A percentile compares a stretch with the other conserved stretches of the same genome.
Conservation (phyloP, 2,329 filamentous ascomycete species). For the Trichoderma sp. region DNA sequence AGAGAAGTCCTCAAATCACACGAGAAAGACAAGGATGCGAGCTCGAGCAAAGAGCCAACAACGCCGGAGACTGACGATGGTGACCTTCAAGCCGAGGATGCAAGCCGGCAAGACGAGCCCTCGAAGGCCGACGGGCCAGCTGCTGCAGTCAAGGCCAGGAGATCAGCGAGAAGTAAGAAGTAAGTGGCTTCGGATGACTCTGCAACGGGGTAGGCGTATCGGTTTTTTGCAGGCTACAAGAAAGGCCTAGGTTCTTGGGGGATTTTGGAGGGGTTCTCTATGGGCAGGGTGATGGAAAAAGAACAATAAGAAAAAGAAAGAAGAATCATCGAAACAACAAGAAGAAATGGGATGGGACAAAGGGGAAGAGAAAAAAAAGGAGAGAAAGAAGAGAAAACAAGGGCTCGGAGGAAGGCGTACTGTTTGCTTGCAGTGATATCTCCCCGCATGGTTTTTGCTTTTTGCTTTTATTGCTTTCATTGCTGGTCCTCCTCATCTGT, state of each 20-base stretch:
- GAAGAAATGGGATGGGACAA: background rate
- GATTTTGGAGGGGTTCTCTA: background rate
- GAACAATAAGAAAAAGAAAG: background rate
- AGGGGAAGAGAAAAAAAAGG: background rate
- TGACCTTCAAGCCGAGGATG: conserved; percentile 21
- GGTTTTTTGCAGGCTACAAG: background rate
- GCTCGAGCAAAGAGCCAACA: conserved; percentile 23
- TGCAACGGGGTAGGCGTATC: conserved; percentile 11
- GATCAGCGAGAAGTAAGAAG: conserved; percentile 12
- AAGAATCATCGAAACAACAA: background rate
- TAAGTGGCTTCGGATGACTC: conserved; percentile 5
- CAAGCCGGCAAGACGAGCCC: conserved; percentile 17
- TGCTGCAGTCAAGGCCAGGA: conserved; percentile 3
- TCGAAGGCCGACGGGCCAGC: conserved; percentile 3
- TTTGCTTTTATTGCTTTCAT: background rate
- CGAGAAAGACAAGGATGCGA: conserved; percentile 14
- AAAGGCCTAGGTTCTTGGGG: conserved; percentile 15
- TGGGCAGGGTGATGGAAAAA: background rate
- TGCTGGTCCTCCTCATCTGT: background rate
- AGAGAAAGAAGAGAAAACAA: background rate
- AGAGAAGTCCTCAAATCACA: conserved; percentile 53
- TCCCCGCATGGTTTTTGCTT: background rate
- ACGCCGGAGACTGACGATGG: conserved; percentile 22
- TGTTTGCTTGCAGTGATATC: conserved; percentile 7
- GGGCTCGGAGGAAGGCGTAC: conserved; percentile 4